A percentile compares a stretch with the other conserved stretches of the same genome.
Conservation (phyloP, 257 asterid species). For the Petunia secreta region DNA sequence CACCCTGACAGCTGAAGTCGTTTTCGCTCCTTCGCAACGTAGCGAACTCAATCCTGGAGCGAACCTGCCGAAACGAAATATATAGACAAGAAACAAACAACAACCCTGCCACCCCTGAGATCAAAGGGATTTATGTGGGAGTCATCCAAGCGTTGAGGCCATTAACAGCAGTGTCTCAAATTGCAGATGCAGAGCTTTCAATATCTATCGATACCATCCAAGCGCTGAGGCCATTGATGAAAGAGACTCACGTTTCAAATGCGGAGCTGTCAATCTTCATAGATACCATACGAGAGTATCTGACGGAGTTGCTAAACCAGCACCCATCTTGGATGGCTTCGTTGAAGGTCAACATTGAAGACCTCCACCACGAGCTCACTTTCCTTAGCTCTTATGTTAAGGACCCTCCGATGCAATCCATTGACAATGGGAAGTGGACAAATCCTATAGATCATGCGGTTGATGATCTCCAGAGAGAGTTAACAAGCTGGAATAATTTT, state of each 20-base stretch:
- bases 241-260: not conserved
- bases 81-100: no score
- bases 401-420: not conserved
- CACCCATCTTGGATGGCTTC: not conserved
- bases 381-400: not conserved
- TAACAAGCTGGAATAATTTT: not conserved
- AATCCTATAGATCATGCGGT: not conserved
- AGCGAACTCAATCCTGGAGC: no score
- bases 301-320: not conserved
- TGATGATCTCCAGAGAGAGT: not conserved
- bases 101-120: no score
- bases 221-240: not conserved
- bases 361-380: not conserved
- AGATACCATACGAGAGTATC: not conserved
- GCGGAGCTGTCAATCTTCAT: not conserved
- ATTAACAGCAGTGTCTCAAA: no score
- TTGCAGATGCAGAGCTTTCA: no score
- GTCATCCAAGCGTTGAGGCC: no score
- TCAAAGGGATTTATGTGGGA: no score
- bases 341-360: not conserved
- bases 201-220: not conserved
- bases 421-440: not conserved
- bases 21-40: no score
- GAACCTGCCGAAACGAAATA: no score
- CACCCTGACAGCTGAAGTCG: no score